Conservation (phyloP, 352 stramenopile species). For the Phytopythium cucurbitacearum region DNA sequence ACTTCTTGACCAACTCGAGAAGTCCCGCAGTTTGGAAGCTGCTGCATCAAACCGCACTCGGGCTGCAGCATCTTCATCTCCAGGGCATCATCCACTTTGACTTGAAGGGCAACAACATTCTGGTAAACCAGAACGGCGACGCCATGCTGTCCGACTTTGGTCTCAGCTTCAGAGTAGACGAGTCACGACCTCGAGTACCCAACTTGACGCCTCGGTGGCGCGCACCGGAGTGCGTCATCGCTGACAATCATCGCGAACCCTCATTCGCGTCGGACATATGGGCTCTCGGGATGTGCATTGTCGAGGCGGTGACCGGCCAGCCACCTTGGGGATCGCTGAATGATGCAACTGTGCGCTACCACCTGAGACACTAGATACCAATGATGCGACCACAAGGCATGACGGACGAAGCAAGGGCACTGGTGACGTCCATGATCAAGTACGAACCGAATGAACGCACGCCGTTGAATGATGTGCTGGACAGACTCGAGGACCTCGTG, state of each 20-base stretch:
- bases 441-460: no score
- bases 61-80: slow-evolving; percentile 16
- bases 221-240: slow-evolving; percentile 9
- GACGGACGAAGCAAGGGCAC: no score
- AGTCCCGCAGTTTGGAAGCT: no score
- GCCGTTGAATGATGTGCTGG: no score
- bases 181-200: slow-evolving; percentile 3
- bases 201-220: slow-evolving; percentile 12
- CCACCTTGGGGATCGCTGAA: slow-evolving; percentile 12
- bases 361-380: no score
- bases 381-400: no score
- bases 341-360: no score
- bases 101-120: slow-evolving; percentile 19
- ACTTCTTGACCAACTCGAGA: no score
- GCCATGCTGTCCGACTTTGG: slow-evolving; percentile 24
- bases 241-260: not conserved
- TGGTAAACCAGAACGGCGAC: slow-evolving; percentile 15
- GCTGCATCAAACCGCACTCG: slow-evolving; percentile 18
- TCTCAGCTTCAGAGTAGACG: slow-evolving; percentile 12
- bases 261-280: slow-evolving; percentile 27
- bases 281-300: slow-evolving; percentile 31
- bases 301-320: slow-evolving; percentile 20
- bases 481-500: no score
- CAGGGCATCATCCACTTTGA: slow-evolving; percentile 14
- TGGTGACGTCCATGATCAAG: no score